These are phyloP conservation scores for Tylopilus plumbeoviolaceoides DNA, from an alignment of 768 basidiomycete genomes.

Conservation along the genomic window DNA sequence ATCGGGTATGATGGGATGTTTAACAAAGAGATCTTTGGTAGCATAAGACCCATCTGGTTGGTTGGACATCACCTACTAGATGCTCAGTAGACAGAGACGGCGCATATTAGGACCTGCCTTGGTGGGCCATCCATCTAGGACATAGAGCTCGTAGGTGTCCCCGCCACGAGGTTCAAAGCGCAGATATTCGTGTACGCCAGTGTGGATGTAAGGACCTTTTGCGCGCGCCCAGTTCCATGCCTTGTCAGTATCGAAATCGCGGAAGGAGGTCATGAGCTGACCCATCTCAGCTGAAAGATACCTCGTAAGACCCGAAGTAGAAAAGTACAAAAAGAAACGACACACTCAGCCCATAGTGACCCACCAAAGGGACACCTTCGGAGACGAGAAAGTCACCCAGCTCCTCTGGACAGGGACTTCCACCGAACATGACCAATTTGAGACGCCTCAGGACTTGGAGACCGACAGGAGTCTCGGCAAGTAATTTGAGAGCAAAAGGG, in stretches of 20 bases:
- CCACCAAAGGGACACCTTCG: slow-evolving; percentile 46
- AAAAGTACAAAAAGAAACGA: neutral
- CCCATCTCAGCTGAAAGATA: slow-evolving; percentile 29
- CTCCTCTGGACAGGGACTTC: slow-evolving; percentile 51
- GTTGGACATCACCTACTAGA: slow-evolving; percentile 32
- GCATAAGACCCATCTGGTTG: slow-evolving; percentile 51
- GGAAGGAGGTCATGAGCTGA: slow-evolving; percentile 43
- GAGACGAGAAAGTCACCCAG: slow-evolving; percentile 47
- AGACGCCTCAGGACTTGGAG: slow-evolving; percentile 38
- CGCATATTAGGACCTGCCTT: slow-evolving; percentile 34
- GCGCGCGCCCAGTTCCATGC: slow-evolving; percentile 51
- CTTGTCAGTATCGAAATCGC: slow-evolving; percentile 48
- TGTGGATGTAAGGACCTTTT: slow-evolving; percentile 20
- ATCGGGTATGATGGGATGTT: slow-evolving; percentile 40
- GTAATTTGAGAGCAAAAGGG: slow-evolving; percentile 39
- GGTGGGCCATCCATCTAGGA: slow-evolving; percentile 49
- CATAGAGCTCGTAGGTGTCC: slow-evolving; percentile 44
- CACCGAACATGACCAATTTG: slow-evolving; percentile 47
- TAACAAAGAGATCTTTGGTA: slow-evolving; percentile 50
- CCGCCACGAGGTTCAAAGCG: slow-evolving; percentile 41
- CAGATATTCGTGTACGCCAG: slow-evolving; percentile 31
- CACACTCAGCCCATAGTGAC: slow-evolving; percentile 48
- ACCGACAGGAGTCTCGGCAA: slow-evolving; percentile 47
- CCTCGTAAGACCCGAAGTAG: neutral
- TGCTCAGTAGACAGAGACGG: neutral